Evolutionary conservation across 495 filamentous ascomycete species (phyloP).

Genomic region (Pyrenula aspistea): DNA sequence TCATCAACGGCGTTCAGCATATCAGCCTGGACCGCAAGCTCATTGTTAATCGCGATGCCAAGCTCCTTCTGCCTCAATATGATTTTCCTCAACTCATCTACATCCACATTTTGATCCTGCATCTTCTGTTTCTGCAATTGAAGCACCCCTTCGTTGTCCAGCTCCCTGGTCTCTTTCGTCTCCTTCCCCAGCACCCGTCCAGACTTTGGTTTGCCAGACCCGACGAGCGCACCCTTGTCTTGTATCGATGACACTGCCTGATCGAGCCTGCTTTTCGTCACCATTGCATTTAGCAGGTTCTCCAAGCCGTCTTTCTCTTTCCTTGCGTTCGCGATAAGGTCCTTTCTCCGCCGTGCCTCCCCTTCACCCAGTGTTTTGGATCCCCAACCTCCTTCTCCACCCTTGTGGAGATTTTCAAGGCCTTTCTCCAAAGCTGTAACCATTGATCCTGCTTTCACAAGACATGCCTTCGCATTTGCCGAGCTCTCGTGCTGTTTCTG

Average conservation of each 20-base stretch:
- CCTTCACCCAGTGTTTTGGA: constrained; percentile 57
- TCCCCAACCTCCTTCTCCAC: constrained; percentile 17
- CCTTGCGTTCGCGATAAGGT: constrained; percentile 63
- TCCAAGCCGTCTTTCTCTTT: constrained; percentile 84
- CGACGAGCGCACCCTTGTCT: constrained; percentile 44
- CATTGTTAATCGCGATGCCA: constrained; percentile 71
- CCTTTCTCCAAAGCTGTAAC: constrained; percentile 60
- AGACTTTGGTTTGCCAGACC: constrained; percentile 16
- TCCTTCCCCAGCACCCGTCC: constrained; percentile 78
- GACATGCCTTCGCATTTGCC: constrained; percentile 65
- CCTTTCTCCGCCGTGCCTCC: constrained; percentile 71
- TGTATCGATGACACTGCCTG: constrained; percentile 33
- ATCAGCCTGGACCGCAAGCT: constrained; percentile 73
- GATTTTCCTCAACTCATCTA: constrained; percentile 63
- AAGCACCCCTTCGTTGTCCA: constrained; percentile 82
- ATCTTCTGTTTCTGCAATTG: constrained; percentile 78
- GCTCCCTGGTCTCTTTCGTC: constrained; percentile 74
- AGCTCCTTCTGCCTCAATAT: constrained; percentile 76
- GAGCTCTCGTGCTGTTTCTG: constrained; percentile 66
- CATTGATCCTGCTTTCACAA: constrained; percentile 63
- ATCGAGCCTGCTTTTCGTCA: constrained; percentile 39
- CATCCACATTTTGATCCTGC: constrained; percentile 71
- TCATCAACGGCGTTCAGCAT: constrained; percentile 65
- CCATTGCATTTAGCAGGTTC: constrained; percentile 62
- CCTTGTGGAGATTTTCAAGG: constrained; percentile 34